Conservation (phyloP, 768 basidiomycete genomes). For the Auricularia cornea region DNA sequence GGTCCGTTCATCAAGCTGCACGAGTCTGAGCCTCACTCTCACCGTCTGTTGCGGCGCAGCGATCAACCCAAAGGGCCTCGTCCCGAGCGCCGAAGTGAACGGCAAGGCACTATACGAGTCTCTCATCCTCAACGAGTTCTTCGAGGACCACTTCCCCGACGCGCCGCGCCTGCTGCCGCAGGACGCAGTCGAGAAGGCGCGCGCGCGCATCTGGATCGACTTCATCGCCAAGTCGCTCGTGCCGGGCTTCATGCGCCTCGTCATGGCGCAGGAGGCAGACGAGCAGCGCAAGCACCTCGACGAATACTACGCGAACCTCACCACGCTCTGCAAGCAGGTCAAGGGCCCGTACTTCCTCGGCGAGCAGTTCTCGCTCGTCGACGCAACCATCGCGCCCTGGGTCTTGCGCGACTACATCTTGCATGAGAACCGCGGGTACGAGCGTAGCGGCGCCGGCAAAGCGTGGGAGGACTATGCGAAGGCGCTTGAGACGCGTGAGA, state of each 20-base stretch:
- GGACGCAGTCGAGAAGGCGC: conserved; percentile 44
- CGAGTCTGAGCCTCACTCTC: neutral
- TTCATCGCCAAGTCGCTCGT: conserved; percentile 43
- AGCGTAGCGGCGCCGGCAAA: conserved; percentile 32
- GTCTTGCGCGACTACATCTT: conserved; percentile 40
- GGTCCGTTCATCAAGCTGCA: conserved; percentile 22
- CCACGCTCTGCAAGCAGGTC: conserved; percentile 27
- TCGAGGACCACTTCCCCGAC: conserved; percentile 50
- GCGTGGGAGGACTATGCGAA: conserved; percentile 40
- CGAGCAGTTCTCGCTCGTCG: conserved; percentile 43
- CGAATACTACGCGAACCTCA: conserved; percentile 26
- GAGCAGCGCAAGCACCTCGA: conserved; percentile 23
- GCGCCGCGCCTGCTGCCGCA: conserved; percentile 42
- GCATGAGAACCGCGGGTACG: conserved; percentile 41
- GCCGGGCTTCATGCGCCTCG: conserved; percentile 42
- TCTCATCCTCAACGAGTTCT: conserved; percentile 53
- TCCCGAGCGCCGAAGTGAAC: conserved; percentile 47
- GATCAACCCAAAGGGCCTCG: conserved; percentile 64
- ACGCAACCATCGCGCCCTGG: conserved; percentile 52
- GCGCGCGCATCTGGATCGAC: conserved; percentile 50
- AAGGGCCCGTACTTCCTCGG: conserved; percentile 52
- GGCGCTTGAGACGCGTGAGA: conserved; percentile 34
- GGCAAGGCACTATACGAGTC: conserved; percentile 55
- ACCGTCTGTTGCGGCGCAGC: conserved; percentile 21
- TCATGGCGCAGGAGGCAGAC: conserved; percentile 34